These are phyloP conservation scores for Mycosphaerella sp. DNA, from an alignment of 2,329 filamentous ascomycete genomes.

Conservation along the genomic window DNA sequence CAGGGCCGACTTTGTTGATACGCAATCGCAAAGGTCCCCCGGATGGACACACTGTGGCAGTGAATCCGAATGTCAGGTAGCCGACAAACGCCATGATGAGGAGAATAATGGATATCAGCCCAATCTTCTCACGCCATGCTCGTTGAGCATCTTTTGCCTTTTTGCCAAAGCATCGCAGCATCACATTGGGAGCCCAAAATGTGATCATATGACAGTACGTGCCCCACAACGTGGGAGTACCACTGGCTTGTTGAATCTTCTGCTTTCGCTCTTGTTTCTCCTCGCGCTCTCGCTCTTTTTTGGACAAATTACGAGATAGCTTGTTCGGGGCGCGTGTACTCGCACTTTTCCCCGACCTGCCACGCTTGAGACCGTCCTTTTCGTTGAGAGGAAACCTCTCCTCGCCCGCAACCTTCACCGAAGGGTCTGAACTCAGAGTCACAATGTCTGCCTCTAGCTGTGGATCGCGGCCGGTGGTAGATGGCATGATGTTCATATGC, in stretches of 20 bases:
- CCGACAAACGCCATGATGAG: conserved; percentile 83
- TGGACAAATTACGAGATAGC: conserved; percentile 57
- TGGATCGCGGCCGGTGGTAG: conserved; percentile 86
- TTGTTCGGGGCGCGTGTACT: conserved; percentile 31
- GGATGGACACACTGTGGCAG: conserved; percentile 70
- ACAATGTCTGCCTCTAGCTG: conserved; percentile 59
- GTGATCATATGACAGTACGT: conserved; percentile 91
- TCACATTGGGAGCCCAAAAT: conserved; percentile 85
- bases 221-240: conserved; percentile 85
- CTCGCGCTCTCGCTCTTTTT: conserved; percentile 56
- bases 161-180: conserved; percentile 81
- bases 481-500: conserved; percentile 84
- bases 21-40: conserved; percentile 63
- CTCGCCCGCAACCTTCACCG: conserved; percentile 17
- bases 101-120: conserved; percentile 87
- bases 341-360: conserved; percentile 32
- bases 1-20: conserved; percentile 70
- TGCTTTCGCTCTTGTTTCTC: conserved; percentile 40
- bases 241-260: conserved; percentile 57
- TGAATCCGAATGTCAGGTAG: conserved; percentile 96
- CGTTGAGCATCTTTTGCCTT: conserved; percentile 76
- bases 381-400: conserved; percentile 34
- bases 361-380: conserved; percentile 18
- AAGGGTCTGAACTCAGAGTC: conserved; percentile 53
- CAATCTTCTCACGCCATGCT: conserved; percentile 98